Evolutionary conservation across 257 asterid species (phyloP), one percentile per base, ranked within the genome.

Genomic region (Gynochthodes officinalis): DNA sequence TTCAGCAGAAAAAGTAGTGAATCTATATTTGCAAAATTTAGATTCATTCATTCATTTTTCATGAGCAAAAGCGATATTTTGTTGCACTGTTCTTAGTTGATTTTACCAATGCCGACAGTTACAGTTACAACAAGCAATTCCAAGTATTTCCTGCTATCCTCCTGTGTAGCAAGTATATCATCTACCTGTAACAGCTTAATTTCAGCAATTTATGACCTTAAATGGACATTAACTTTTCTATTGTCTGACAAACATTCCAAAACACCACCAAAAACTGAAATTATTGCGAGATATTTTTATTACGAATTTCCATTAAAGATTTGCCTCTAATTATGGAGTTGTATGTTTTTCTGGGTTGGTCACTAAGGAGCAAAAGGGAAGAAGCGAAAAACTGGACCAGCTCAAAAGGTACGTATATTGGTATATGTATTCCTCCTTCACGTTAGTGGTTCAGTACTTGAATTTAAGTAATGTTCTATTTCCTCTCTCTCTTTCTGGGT

Each of bases 301-400:
- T 55, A 4, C 7, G 8, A 33, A 23, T 55, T 48, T 68, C 4
- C 42, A n/a, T 69, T 4, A 27, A 28, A 63, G 25, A 69, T 33
- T 21, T 44, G 62, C 33, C 25, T 70, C 57, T 58, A 19, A 50
- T 35, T 23, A 13, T 60, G 35, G 25, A 35, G 18, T 2, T 30
- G 12, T 54, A 39, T 19, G 63, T 23, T 67, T 49, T 35, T 30
- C 27, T 74, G 67, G 52, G 19, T 40, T 78, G 79, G 48, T 25
- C 44, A 55, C 63, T 64, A 57, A 89, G 96, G 86, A 63, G 55
- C 71, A 70, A 84, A 85, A 77, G 93, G 92, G 80, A 81, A 79
- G 83, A 91, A 85, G 78, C 88, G 91, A 69, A 88, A 83, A 80
- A 77, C 35, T 77, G 84, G 77, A 49, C 68, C 40, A 52, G 64